phyloP scores from a whole-genome alignment of 306 rosid species.

The Calophaca sinica region DNA sequence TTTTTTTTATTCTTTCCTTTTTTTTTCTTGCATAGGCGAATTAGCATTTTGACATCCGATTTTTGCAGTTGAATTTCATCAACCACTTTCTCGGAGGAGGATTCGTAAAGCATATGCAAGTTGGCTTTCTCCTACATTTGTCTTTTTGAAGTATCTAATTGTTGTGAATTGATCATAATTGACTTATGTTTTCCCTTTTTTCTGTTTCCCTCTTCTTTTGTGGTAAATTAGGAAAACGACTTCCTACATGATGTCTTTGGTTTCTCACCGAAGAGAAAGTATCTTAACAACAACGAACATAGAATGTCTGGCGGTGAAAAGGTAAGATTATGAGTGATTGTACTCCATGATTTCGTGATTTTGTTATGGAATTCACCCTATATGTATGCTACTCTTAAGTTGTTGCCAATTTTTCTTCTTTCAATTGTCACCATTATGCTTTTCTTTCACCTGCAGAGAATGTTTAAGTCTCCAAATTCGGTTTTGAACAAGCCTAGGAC shows the following conservation, averaged over 20 bases:
- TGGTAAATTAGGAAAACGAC: conserved; percentile 75
- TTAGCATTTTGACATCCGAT: conserved; percentile 7
- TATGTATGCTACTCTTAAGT: neutral
- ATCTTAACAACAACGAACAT: conserved; percentile 51
- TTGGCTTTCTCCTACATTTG: conserved; percentile 45
- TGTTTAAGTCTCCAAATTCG: conserved; percentile 89
- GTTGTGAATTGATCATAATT: conserved; percentile 12
- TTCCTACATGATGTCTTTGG: conserved; percentile 84
- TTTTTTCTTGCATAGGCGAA: neutral
- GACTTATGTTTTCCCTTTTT: neutral
- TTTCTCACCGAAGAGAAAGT: conserved; percentile 77
- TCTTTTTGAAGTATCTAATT: conserved; percentile 16
- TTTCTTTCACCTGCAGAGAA: conserved; percentile 66
- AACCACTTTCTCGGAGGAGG: conserved; percentile 95
- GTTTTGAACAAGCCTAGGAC: conserved; percentile 86
- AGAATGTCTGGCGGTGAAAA: conserved; percentile 81
- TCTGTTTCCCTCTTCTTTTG: neutral
- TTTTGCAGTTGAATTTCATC: conserved; percentile 77
- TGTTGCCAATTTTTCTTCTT: neutral
- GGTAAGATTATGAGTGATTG: conserved; percentile 52
- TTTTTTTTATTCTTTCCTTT: no score
- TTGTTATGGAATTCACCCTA: neutral
- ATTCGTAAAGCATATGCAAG: conserved; percentile 95
- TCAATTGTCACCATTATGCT: neutral
- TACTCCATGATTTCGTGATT: conserved; percentile 13